Evolutionary conservation across 2,329 filamentous ascomycete genomes (phyloP).

Genomic region (Penicillium sp.): DNA sequence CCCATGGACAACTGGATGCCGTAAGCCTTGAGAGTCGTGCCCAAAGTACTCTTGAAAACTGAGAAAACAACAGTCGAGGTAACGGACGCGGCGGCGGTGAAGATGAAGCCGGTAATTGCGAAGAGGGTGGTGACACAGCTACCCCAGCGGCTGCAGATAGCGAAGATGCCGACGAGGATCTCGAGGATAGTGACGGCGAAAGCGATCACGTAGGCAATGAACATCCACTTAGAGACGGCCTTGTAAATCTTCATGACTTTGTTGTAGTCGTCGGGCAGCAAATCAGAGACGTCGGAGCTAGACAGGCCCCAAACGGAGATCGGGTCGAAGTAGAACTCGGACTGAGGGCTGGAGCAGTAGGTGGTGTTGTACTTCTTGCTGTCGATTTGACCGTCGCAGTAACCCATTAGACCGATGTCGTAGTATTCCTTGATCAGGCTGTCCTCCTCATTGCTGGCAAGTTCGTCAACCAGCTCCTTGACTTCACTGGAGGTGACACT

Average conservation of each 20-base stretch:
- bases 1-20: conserved; percentile 69
- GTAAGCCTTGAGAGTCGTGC: conserved; percentile 68
- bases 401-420: conserved; percentile 81
- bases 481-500: conserved; percentile 41
- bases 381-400: conserved; percentile 67
- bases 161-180: conserved; percentile 75
- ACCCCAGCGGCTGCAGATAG: conserved; percentile 78
- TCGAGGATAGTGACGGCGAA: conserved; percentile 69
- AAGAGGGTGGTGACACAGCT: conserved; percentile 81
- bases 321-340: conserved; percentile 74
- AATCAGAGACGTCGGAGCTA: conserved; percentile 55
- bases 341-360: conserved; percentile 69
- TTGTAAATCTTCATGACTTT: conserved; percentile 71
- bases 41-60: conserved; percentile 68
- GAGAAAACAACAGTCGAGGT: conserved; percentile 74
- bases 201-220: conserved; percentile 75
- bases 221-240: conserved; percentile 76
- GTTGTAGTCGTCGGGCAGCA: conserved; percentile 67
- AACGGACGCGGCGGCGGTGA: conserved; percentile 65
- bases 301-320: conserved; percentile 66
- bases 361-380: conserved; percentile 53
- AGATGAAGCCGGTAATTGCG: conserved; percentile 57
- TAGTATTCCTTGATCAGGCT: conserved; percentile 74
- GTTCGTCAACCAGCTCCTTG: conserved; percentile 34
- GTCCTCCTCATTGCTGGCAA: conserved; percentile 29